These are phyloP conservation scores for Gypsophila paniculata DNA, from an alignment of 179 eudicot genomes.

Conservation along the genomic window DNA sequence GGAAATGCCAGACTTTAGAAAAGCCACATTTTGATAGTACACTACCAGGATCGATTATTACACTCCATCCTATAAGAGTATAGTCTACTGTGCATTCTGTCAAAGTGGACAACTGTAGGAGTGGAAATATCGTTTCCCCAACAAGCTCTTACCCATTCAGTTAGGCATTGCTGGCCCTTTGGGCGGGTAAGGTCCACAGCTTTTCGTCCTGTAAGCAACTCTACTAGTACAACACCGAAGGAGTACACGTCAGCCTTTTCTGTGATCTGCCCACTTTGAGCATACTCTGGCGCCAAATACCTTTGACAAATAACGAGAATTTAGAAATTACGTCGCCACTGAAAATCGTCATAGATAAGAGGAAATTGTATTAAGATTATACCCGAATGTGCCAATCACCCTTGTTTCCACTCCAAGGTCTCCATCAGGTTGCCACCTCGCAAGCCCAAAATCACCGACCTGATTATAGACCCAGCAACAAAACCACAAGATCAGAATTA, in stretches of 20 bases:
- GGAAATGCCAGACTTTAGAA: neutral
- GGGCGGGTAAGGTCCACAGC: slow-evolving; percentile 75
- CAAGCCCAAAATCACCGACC: slow-evolving; percentile 87
- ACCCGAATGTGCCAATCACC: slow-evolving; percentile 90
- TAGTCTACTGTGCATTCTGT: neutral
- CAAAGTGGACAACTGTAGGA: neutral
- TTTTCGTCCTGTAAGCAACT: slow-evolving; percentile 71
- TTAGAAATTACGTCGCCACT: neutral
- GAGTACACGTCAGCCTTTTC: slow-evolving; percentile 87
- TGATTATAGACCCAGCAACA: slow-evolving; percentile 12
- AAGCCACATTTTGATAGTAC: neutral
- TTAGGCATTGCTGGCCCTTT: slow-evolving; percentile 81
- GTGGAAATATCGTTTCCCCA: neutral
- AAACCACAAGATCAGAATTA: neutral
- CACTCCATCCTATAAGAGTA: neutral
- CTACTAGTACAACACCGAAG: slow-evolving; percentile 74
- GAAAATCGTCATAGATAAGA: neutral
- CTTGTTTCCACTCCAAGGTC: slow-evolving; percentile 72
- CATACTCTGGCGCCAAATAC: slow-evolving; percentile 85
- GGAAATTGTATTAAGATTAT: neutral
- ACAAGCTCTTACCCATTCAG: slow-evolving; percentile 60
- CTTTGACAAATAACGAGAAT: slow-evolving; percentile 24
- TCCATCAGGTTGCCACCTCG: slow-evolving; percentile 92
- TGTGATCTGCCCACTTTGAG: slow-evolving; percentile 80
- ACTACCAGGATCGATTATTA: neutral